Conservation (phyloP, 1,284 basidiomycete species). For the Moesziomyces sp. region DNA sequence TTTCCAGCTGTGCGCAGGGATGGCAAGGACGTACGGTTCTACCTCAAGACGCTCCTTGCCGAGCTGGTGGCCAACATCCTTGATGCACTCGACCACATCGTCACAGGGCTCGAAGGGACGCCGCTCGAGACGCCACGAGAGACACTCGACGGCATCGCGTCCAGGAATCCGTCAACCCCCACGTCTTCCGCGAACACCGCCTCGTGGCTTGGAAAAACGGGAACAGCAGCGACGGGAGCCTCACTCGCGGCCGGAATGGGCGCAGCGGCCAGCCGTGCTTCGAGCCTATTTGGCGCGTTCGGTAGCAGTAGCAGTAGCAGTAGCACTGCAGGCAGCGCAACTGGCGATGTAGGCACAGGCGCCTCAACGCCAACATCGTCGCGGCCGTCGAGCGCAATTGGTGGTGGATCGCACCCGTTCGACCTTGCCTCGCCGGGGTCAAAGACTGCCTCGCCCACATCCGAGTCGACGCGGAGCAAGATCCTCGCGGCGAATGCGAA, state of each 20-base stretch:
- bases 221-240: slow-evolving; percentile 5
- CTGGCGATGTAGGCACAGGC: slow-evolving; percentile 11
- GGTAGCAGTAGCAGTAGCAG: slow-evolving; percentile 8
- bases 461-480: slow-evolving; percentile 38
- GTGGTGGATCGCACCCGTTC: slow-evolving; percentile 45
- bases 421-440: slow-evolving; percentile 21
- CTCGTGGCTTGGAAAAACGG: slow-evolving; percentile 36
- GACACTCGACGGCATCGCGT: slow-evolving; percentile 55
- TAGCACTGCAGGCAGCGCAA: background rate
- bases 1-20: slow-evolving; percentile 64
- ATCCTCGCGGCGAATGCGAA: slow-evolving; percentile 42
- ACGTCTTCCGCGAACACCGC: slow-evolving; percentile 10
- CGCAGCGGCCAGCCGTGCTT: slow-evolving; percentile 44
- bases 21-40: slow-evolving; percentile 64
- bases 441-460: slow-evolving; percentile 21
- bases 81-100: slow-evolving; percentile 56
- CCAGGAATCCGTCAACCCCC: slow-evolving; percentile 9
- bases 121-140: slow-evolving; percentile 65
- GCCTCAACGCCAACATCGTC: slow-evolving; percentile 21
- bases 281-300: slow-evolving; percentile 51
- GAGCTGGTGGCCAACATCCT: slow-evolving; percentile 58
- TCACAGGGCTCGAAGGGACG: slow-evolving; percentile 55
- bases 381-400: slow-evolving; percentile 30
- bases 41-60: slow-evolving; percentile 61
- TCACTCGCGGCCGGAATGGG: slow-evolving; percentile 15